Base-by-base conservation (phyloP, 2,329 filamentous ascomycete genomes). In the Sclerotinia minor region DNA sequence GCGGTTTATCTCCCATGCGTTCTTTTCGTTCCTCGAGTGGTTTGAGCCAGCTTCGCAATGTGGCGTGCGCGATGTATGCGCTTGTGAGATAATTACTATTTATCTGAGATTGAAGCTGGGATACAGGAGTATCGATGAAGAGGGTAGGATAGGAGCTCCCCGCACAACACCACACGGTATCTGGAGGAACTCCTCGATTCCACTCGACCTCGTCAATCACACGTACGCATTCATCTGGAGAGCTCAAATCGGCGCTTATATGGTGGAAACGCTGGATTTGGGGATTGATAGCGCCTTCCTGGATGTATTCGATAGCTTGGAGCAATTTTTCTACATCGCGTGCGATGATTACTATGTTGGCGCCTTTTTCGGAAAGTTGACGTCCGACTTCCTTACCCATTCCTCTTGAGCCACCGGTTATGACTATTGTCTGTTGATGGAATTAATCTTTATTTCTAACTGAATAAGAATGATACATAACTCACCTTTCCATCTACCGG, bases 381-480 rank as follows among this genome's bases (percentile, higher is more conserved):
- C 86, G 83, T 8, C 89, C 92, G 32, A 88, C 85, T 60, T 87
- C 86, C 73, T 88, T 87, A 68, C 94, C 94, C 89, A 96, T 91
- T 67, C 94, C 94, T 76, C 96, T 91, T 0, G 94, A 97, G 47
- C 89, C 92, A 61, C 94, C 94, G 0, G 94, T 97, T 67, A 98
- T 83, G 67, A 97, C 82, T 64, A 95, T 84, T 2, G 93, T 96
- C 92, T 96, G 73, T 11, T 68, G 45, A 60, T 50, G 59, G 21
- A 21, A 29, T 64, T 54, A 64, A 41, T 54, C 29, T 3, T n/a
- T 9, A n/a, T 5, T 2, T 26, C 5, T 1, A 47, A 7, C 4
- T 6, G 26, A 15, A 29, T 7, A 8, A 11, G 17, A 21, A 21
- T 9, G 26, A 13, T 17, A 32, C 17, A 21, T 13, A 7, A 24